phyloP scores from a whole-genome alignment of 1,284 basidiomycete species.

The Inonotus hispidus region DNA sequence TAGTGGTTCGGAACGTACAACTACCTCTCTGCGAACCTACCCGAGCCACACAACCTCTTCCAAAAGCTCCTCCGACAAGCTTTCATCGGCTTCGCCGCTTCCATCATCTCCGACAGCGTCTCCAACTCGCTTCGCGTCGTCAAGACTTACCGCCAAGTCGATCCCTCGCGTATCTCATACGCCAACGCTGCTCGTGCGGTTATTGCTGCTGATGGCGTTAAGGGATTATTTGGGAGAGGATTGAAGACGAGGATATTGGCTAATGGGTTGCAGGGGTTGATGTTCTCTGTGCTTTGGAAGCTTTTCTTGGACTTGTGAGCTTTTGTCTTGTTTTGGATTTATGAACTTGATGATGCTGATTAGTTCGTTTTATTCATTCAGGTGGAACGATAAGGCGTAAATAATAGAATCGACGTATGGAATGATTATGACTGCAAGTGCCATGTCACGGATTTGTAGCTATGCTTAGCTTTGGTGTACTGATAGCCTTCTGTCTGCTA shows the following conservation, averaged over 20 bases:
- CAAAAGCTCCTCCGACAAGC: constrained; percentile 71
- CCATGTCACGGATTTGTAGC: no score
- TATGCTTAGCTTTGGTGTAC: background rate
- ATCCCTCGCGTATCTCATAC: constrained; percentile 75
- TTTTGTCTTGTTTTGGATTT: background rate
- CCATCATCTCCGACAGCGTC: constrained; percentile 74
- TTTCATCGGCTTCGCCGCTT: constrained; percentile 82
- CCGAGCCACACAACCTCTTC: constrained; percentile 45
- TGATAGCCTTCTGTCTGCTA: background rate
- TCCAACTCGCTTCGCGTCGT: constrained; percentile 87
- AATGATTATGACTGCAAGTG: background rate
- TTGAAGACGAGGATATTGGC: constrained; percentile 78
- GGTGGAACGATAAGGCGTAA: constrained; percentile 39
- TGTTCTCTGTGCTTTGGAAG: constrained; percentile 84
- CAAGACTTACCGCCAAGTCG: constrained; percentile 89
- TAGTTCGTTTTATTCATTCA: constrained; percentile 15
- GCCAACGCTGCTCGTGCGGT: constrained; percentile 61
- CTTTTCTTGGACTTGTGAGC: constrained; percentile 79
- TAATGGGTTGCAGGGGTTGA: constrained; percentile 81
- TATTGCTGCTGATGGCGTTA: constrained; percentile 57
- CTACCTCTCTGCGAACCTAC: constrained; percentile 61
- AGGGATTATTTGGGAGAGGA: constrained; percentile 74
- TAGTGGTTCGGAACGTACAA: constrained; percentile 85
- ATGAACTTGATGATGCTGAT: background rate
- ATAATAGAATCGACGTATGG: constrained; percentile 9